Evolutionary conservation across 306 rosid species (phyloP).

Genomic region (Vicia villosa): DNA sequence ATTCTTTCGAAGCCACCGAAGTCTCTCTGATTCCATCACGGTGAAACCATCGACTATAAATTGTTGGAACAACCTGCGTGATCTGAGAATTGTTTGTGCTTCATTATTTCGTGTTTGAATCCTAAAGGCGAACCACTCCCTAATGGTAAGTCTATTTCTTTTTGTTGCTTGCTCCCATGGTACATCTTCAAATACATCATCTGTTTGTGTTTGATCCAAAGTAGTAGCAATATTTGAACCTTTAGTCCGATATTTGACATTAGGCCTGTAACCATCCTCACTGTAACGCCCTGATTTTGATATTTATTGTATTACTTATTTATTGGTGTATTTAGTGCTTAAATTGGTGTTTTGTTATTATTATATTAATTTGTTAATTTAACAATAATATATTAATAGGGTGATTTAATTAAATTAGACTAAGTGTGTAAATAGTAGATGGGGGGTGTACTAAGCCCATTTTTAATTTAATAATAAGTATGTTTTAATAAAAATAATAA

Average conservation of each 20-base stretch:
- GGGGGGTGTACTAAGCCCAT: no score
- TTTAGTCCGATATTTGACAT: background rate
- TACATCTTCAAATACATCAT: background rate
- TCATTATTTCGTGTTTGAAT: background rate
- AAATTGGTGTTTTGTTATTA: no score
- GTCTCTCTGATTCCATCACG: background rate
- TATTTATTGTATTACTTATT: no score
- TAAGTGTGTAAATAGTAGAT: no score
- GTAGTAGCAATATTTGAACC: no score
- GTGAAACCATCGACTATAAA: background rate
- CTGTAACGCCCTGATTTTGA: no score
- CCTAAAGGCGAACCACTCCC: background rate
- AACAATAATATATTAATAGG: no score
- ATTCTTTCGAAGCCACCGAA: background rate
- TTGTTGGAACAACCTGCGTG: background rate
- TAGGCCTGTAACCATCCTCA: background rate
- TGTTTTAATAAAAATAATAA: no score
- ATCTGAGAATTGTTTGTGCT: background rate
- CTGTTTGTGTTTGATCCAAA: background rate
- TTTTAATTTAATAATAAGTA: no score
- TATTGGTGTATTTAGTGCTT: no score
- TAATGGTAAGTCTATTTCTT: background rate
- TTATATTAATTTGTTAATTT: no score
- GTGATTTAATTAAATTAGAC: no score
- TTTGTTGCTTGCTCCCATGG: background rate